Evolutionary conservation across 768 basidiomycete genomes (phyloP), one percentile per base, ranked within the genome.

Genomic region (Xanthoconium stramineum): DNA sequence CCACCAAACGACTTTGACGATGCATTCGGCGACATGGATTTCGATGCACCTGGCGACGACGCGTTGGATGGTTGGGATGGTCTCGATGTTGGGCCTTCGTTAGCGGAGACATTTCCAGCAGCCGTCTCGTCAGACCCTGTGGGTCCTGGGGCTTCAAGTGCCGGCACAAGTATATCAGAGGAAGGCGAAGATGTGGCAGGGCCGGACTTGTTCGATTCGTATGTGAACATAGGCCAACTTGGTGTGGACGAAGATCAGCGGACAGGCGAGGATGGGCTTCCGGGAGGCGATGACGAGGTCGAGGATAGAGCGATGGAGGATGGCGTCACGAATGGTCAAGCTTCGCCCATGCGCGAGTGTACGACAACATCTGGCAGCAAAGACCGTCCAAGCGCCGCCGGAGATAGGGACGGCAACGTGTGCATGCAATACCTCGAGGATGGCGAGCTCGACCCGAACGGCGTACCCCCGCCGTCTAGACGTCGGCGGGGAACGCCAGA

Each of bases 201-300:
- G 14, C 30, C 43, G 3, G 66, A 68, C 14, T 29, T 67, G 33
- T 60, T 67, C 10, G 55, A 64, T 37, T 66, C 66, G 44, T 69
- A 58, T 47, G 28, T 69, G 39, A 64, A 69, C 24, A 53, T 66
- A 55, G 62, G 64, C 17, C 58, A 57, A 10, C 20, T 59, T 2
- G 55, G 36, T 37, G 65, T 37, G 17, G 56, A 45, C 19, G 13
- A 2, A 8, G 49, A 47, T 28, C 53, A 40, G 14, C 50, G 6
- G 33, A 28, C 29, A 20, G 29, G n/a, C 9, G 45, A 47, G 14
- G 43, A 6, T 20, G 46, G 28, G 17, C 28, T 11, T n/a, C 36
- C 3, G 17, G 38, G 9, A 46, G 43, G 11, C 1, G 37, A 28
- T 10, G 37, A 46, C 13, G 50, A 17, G 14, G 33, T 5, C 3